phyloP scores from a whole-genome alignment of 148 eudicot species.

The Chenopodium quinoa region DNA sequence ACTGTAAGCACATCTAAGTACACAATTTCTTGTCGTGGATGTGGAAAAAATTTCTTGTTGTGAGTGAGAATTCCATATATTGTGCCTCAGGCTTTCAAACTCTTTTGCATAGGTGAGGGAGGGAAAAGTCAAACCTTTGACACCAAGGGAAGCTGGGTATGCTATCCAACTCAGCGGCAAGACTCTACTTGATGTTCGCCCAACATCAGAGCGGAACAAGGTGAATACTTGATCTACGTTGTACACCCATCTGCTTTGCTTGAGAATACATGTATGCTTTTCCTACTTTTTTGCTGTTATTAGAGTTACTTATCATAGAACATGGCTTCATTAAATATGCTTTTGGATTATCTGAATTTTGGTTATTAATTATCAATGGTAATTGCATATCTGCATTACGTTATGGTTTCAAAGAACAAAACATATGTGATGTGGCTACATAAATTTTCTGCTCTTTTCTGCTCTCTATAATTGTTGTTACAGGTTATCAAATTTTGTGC shows the following conservation, averaged over 20 bases:
- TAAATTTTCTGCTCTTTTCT: background rate
- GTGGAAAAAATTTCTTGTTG: slow-evolving; percentile 3
- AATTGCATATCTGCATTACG: background rate
- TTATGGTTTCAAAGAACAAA: background rate
- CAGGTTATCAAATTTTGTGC: background rate
- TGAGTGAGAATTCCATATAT: slow-evolving; percentile 26
- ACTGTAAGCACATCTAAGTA: background rate
- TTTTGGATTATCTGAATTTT: background rate
- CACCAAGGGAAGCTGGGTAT: slow-evolving; percentile 93
- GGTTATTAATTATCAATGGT: background rate
- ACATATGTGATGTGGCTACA: background rate
- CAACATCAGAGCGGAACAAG: slow-evolving; percentile 75
- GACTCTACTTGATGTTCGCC: slow-evolving; percentile 89
- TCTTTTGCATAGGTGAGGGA: slow-evolving; percentile 70
- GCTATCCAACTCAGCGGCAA: slow-evolving; percentile 82
- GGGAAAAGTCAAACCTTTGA: slow-evolving; percentile 74
- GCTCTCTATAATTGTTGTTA: background rate
- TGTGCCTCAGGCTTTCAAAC: slow-evolving; percentile 27
- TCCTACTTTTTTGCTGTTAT: too few relatives aligned
- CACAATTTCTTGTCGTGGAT: slow-evolving; percentile 5
- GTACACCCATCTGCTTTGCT: slow-evolving; percentile 8
- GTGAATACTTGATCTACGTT: slow-evolving; percentile 28
- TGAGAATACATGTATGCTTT: slow-evolving; percentile 1
- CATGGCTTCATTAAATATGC: background rate
- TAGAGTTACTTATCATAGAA: background rate